Percentiles rank a stretch among this genome's conserved stretches.
phyloP scores from a whole-genome alignment of 345 rosid genomes.

The Kandelia obovata region DNA sequence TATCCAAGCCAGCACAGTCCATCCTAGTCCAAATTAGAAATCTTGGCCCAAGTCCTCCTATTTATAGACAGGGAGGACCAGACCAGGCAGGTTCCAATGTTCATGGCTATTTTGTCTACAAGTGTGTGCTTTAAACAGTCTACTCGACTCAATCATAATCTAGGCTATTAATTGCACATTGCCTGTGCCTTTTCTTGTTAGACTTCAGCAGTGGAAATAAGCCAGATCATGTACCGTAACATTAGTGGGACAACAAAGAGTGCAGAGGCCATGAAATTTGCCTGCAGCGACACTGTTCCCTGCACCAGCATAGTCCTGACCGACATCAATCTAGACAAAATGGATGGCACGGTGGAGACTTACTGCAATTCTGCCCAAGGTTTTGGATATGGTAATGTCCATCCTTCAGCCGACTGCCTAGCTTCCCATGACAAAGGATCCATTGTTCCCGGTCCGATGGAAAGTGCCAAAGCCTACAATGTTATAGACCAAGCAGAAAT shows the following conservation, averaged over 20 bases:
- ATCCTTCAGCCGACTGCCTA: constrained; percentile 91
- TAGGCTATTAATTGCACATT: not conserved
- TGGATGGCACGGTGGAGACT: constrained; percentile 73
- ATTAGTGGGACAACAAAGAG: constrained; percentile 75
- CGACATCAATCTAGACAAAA: constrained; percentile 70
- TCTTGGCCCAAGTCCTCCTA: too few species aligned
- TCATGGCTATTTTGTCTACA: not conserved
- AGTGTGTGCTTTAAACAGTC: not conserved
- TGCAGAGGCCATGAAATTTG: constrained; percentile 71
- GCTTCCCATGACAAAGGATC: constrained; percentile 55
- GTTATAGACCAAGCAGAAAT: constrained; percentile 3
- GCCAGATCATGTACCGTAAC: constrained; percentile 86
- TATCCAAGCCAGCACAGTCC: not conserved
- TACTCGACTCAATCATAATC: not conserved
- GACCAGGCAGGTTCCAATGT: not conserved
- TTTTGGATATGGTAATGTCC: constrained; percentile 65
- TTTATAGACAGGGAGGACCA: not conserved
- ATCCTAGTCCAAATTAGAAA: too few species aligned
- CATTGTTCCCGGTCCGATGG: not conserved
- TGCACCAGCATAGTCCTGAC: constrained; percentile 74
- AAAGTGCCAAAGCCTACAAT: not conserved
- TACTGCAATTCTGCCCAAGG: constrained; percentile 93
- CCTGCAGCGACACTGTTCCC: constrained; percentile 90
- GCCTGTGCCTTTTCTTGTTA: constrained; percentile 17
- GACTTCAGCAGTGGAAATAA: constrained; percentile 82